Percentiles rank a stretch among this genome's conserved stretches.
These are phyloP conservation scores for Epichloe glyceriae DNA, from an alignment of 2,329 filamentous ascomycete species.

Conservation along the genomic window DNA sequence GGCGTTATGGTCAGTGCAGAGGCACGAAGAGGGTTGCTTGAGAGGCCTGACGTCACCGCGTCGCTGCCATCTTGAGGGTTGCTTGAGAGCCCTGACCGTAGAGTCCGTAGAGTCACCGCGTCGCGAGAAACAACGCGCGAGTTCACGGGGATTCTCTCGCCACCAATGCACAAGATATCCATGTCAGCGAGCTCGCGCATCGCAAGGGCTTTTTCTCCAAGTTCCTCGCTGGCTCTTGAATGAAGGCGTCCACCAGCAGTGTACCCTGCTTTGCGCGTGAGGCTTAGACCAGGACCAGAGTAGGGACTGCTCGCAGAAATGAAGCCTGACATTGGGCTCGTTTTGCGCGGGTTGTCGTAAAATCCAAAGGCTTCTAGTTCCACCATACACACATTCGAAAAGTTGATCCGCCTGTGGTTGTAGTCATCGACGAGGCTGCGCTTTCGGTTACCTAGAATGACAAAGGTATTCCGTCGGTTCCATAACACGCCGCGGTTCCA, in stretches of 20 bases:
- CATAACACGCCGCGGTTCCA: constrained; percentile 95
- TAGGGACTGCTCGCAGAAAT: constrained; percentile 67
- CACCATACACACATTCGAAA: constrained; percentile 91
- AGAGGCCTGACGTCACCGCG: constrained; percentile 53
- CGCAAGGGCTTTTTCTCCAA: constrained; percentile 67
- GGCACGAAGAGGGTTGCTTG: constrained; percentile 50
- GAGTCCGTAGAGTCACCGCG: too few relatives aligned
- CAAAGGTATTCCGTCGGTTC: constrained; percentile 87
- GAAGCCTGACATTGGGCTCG: constrained; percentile 67
- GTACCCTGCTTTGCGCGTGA: constrained; percentile 46
- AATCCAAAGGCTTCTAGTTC: constrained; percentile 95
- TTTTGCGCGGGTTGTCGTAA: constrained; percentile 84
- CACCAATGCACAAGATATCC: constrained; percentile 86
- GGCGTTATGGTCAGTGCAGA: constrained; percentile 80
- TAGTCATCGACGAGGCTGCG: constrained; percentile 93
- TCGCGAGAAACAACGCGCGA: constrained; percentile 77
- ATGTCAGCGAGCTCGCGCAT: constrained; percentile 87
- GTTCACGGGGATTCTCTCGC: constrained; percentile 86
- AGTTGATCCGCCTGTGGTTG: constrained; percentile 95
- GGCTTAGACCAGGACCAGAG: constrained; percentile 41
- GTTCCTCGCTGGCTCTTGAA: constrained; percentile 65
- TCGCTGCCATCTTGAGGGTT: constrained; percentile 61
- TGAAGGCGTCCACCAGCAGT: constrained; percentile 66
- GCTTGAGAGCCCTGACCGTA: constrained; percentile 45
- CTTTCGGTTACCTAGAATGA: constrained; percentile 88